These are phyloP conservation scores for Exserohilum rostratum DNA, from an alignment of 2,329 filamentous ascomycete species.

Conservation along the genomic window DNA sequence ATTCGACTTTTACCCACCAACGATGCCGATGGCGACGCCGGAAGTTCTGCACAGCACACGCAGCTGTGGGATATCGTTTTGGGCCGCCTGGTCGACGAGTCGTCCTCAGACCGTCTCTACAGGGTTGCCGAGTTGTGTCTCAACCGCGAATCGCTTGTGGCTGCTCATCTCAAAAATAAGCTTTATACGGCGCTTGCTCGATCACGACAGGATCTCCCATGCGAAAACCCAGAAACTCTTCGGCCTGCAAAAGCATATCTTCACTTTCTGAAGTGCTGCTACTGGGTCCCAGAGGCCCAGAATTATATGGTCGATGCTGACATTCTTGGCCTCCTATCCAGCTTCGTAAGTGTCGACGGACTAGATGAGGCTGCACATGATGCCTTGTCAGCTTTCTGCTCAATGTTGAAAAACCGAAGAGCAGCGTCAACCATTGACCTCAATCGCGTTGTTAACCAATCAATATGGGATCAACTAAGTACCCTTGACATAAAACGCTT, in stretches of 20 bases:
- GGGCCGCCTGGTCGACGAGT: slow-evolving; percentile 20
- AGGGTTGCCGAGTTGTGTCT: slow-evolving; percentile 33
- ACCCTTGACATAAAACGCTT: slow-evolving; percentile 28
- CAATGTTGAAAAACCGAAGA: slow-evolving; percentile 13
- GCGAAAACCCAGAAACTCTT: background rate
- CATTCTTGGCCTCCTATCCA: slow-evolving; percentile 23
- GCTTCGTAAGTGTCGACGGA: slow-evolving; percentile 25
- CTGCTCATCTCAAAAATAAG: slow-evolving; percentile 16
- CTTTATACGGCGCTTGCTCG: slow-evolving; percentile 7
- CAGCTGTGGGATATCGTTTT: slow-evolving; percentile 26
- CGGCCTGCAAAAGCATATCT: slow-evolving; percentile 22
- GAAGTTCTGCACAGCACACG: slow-evolving; percentile 2
- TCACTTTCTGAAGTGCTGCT: slow-evolving; percentile 40
- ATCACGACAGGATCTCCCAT: slow-evolving; percentile 3
- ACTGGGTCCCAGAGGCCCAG: slow-evolving; percentile 31
- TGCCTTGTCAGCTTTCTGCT: slow-evolving; percentile 35
- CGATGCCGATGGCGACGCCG: background rate
- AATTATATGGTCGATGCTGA: slow-evolving; percentile 27
- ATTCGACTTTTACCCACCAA: slow-evolving; percentile 25
- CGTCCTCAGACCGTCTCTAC: slow-evolving; percentile 27
- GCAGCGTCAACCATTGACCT: background rate
- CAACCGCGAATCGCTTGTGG: slow-evolving; percentile 22
- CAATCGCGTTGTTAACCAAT: slow-evolving; percentile 20
- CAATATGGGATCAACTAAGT: slow-evolving; percentile 32
- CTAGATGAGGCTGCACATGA: slow-evolving; percentile 35